Percentiles rank a stretch among this genome's conserved stretches.
Conservation (phyloP, 2,329 filamentous ascomycete species). For the Exophiala sp. region DNA sequence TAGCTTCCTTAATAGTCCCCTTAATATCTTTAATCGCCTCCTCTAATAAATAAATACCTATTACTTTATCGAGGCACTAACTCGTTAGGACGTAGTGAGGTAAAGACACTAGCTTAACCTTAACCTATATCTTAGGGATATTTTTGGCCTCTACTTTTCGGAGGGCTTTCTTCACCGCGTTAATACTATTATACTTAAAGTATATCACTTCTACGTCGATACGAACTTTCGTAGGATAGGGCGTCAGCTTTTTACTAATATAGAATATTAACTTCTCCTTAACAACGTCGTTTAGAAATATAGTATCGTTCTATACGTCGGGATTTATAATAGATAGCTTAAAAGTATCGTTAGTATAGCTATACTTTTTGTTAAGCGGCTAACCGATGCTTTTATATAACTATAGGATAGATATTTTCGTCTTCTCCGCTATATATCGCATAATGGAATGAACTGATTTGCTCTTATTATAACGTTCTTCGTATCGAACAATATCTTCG, state of each 20-base stretch:
- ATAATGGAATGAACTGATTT: constrained; percentile 99
- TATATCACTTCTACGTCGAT: constrained; percentile 96
- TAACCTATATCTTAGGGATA: constrained; percentile 88
- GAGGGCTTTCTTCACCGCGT: constrained; percentile 91
- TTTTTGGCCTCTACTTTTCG: constrained; percentile 89
- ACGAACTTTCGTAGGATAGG: constrained; percentile 97
- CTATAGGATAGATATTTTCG: constrained; percentile 84
- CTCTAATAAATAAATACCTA: constrained; percentile 79
- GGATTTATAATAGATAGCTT: constrained; percentile 99
- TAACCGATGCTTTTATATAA: constrained; percentile 93
- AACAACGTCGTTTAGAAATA: constrained; percentile 80
- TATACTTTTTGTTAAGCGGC: constrained; percentile 97
- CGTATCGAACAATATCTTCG: constrained; percentile 96
- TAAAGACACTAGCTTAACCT: constrained; percentile 96
- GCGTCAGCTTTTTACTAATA: constrained; percentile 94
- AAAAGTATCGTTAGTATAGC: constrained; percentile 95
- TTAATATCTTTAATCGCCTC: constrained; percentile 86
- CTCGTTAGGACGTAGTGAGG: constrained; percentile 94
- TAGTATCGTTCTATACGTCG: constrained; percentile 90
- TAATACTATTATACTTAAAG: constrained; percentile 95
- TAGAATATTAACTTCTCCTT: constrained; percentile 89
- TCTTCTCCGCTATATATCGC: constrained; percentile 98
- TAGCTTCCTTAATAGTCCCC: constrained; percentile 70
- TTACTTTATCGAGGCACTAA: constrained; percentile 88
- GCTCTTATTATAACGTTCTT: constrained; percentile 99